These are phyloP conservation scores for Fusarium ambrosium DNA, from an alignment of 2,329 filamentous ascomycete species.

Conservation along the genomic window DNA sequence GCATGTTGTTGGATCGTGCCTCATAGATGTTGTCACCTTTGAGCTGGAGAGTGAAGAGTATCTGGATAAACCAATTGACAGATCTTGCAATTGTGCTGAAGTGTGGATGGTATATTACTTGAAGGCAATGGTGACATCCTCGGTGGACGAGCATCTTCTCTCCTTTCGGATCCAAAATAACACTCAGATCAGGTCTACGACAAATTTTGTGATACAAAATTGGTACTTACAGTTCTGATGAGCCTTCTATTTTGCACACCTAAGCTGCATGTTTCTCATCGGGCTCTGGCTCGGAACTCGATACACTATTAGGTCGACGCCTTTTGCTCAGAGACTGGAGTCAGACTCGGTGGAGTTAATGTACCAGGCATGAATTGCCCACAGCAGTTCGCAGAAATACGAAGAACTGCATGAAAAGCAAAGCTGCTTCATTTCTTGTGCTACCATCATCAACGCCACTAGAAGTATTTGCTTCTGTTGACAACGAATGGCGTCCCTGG, in stretches of 20 bases:
- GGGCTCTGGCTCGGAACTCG: background rate
- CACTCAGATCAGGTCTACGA: too few relatives aligned
- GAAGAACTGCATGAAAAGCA: background rate
- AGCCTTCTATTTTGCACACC: constrained; percentile 6
- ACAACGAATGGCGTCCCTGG: background rate
- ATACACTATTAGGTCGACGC: background rate
- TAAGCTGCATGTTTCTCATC: background rate
- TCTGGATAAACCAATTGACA: too few relatives aligned
- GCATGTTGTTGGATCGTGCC: constrained; percentile 62
- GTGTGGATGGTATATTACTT: too few relatives aligned
- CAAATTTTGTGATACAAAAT: too few relatives aligned
- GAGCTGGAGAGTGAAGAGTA: constrained; percentile 58
- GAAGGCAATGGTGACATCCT: constrained; percentile 47
- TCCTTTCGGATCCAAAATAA: constrained; percentile 50
- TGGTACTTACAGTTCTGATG: constrained; percentile 38
- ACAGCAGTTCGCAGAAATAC: background rate
- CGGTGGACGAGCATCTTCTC: constrained; percentile 68
- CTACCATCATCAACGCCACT: background rate
- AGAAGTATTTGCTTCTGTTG: background rate
- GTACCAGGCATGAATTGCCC: background rate
- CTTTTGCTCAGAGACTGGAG: background rate
- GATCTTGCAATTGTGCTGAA: too few relatives aligned
- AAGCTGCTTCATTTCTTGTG: background rate
- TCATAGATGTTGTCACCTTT: constrained; percentile 63
- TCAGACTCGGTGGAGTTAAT: background rate